phyloP scores from a whole-genome alignment of 805 yeast species.

The Candida ortonii region DNA sequence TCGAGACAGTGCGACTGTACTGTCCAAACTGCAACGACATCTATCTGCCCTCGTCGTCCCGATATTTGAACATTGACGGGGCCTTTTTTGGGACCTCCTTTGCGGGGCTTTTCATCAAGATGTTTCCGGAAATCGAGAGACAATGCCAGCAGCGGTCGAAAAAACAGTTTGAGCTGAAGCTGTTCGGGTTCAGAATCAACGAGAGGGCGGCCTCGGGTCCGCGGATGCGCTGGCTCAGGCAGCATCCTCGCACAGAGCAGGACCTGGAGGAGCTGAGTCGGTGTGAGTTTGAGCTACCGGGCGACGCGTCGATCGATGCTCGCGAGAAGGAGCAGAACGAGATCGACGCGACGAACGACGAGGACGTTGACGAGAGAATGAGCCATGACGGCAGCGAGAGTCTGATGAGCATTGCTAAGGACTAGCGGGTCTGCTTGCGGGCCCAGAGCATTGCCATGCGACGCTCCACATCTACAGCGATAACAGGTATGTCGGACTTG shows the following conservation, averaged over 20 bases:
- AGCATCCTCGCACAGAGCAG: conserved; percentile 59
- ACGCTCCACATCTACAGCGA: neutral
- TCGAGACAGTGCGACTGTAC: conserved; percentile 85
- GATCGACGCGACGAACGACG: conserved; percentile 22
- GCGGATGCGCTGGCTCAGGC: conserved; percentile 94
- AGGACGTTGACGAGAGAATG: conserved; percentile 16
- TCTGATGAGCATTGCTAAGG: conserved; percentile 33
- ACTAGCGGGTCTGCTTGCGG: conserved; percentile 6
- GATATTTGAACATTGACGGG: conserved; percentile 88
- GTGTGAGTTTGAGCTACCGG: conserved; percentile 63
- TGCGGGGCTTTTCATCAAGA: conserved; percentile 86
- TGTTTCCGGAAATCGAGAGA: conserved; percentile 85
- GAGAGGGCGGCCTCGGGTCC: conserved; percentile 79
- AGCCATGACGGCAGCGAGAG: conserved; percentile 32
- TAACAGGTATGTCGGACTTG: neutral
- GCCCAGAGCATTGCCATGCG: neutral
- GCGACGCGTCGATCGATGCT: conserved; percentile 23
- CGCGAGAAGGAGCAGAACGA: conserved; percentile 19
- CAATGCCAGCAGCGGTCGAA: conserved; percentile 63
- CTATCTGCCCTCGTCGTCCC: conserved; percentile 81
- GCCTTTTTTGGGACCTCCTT: conserved; percentile 96
- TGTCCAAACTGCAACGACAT: conserved; percentile 95
- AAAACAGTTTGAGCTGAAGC: conserved; percentile 62
- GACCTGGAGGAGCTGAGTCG: conserved; percentile 60
- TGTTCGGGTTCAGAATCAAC: conserved; percentile 84